Base-by-base conservation (phyloP, 2,329 filamentous ascomycete genomes). In the Tolypocladium guangdongense region DNA sequence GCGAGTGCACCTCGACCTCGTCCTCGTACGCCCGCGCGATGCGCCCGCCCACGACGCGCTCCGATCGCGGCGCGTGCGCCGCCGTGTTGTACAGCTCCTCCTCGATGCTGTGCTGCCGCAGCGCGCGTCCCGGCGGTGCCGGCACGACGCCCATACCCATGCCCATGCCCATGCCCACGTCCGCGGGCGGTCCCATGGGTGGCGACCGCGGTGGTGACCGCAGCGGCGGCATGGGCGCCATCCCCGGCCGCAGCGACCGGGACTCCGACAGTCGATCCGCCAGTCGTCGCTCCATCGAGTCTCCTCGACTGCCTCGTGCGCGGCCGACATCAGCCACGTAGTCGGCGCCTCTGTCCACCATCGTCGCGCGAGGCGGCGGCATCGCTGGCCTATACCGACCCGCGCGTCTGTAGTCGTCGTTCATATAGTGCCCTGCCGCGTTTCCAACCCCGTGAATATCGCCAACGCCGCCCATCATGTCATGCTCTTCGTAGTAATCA, bases 361-460 rank as follows among this genome's bases (percentile, higher is more conserved):
- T 27, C 45, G 49, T n/a, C 14, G 5, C 36, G 10, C 39, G 48
- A 35, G 51, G 35, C 2, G 48, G 47, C 32, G 38, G 24, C 49
- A 36, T 37, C 20, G 53, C 30, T 30, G 52, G n/a, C 30, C 41
- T 53, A 12, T 50, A 48, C 24, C 49, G 52, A 39, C 51, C 54
- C 24, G 38, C 38, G 49, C 51, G 51, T 48, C 73, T 67, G 56
- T 81, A 84, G 56, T 81, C 73, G 32, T 85, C 80, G 54, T 83
- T 83, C 74, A 83, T 76, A 60, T 82, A 80, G 60, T 85, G 80
- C 16, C 71, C 74, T 1, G 73, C 71, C 14, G 75, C 70, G 55
- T 82, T 82, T 24, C 78, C 78, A 18, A 78, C 65, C 2, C 72
- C 74, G 30, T 72, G 61, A 16, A 68, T 56, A 36, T 71, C 69